These are phyloP conservation scores for Yamadazyma songkhlaensis DNA, from an alignment of 1,139 yeast genomes.

Conservation along the genomic window DNA sequence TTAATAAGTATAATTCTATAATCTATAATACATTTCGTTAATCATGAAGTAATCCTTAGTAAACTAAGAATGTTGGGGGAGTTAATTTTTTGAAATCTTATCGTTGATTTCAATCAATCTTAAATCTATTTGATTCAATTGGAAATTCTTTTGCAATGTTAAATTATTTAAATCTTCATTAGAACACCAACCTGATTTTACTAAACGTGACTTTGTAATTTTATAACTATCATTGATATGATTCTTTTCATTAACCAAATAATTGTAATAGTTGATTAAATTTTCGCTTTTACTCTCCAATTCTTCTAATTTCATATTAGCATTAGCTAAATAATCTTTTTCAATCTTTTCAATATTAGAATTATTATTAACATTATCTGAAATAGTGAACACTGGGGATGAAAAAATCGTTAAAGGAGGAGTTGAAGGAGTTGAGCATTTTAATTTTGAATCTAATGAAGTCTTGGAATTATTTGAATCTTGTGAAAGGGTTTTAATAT, in stretches of 20 bases:
- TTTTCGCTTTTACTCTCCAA: constrained; percentile 5
- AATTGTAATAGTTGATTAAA: constrained; percentile 13
- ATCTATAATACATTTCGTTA: constrained; percentile 4
- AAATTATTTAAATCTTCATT: constrained; percentile 41
- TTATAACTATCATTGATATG: constrained; percentile 31
- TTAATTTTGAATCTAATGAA: constrained; percentile 12
- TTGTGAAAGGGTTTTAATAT: constrained; percentile 16
- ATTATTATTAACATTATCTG: constrained; percentile 31
- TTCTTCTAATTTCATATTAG: constrained; percentile 3
- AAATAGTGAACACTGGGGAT: constrained; percentile 41
- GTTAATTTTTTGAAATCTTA: constrained; percentile 7
- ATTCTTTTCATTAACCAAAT: constrained; percentile 24
- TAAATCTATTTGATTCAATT: constrained; percentile 31
- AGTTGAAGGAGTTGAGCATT: constrained; percentile 22
- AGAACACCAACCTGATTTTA: constrained; percentile 46
- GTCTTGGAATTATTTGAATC: constrained; percentile 16
- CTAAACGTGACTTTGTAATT: constrained; percentile 32
- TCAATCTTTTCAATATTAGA: constrained; percentile 33
- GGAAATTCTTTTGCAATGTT: constrained; percentile 30
- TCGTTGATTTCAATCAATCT: constrained; percentile 23
- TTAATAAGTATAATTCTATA: not conserved
- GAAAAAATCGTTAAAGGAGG: constrained; percentile 38
- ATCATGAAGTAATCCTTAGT: constrained; percentile 8
- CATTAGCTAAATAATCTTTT: constrained; percentile 34
- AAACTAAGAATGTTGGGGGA: too few relatives aligned